Evolutionary conservation across 176 grass and related monocot genomes (phyloP), one percentile per base, ranked within the genome.

Genomic region (Lolium multiflorum): DNA sequence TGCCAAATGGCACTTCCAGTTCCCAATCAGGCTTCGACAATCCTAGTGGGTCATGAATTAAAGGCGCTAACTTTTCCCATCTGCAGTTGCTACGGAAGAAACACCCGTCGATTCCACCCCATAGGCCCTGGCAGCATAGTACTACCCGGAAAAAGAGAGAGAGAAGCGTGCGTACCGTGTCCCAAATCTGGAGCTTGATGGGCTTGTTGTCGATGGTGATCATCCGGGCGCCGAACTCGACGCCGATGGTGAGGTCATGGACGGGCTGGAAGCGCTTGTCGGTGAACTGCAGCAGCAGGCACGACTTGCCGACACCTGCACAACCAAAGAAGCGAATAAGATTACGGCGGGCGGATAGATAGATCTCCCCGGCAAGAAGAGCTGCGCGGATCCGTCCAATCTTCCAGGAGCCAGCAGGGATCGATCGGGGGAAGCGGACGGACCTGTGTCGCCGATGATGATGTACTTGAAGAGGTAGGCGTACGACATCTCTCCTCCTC

Each of bases 401-500:
- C 68, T 47, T 9, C 7, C 11, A 6, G 48, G 54, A 31, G 4
- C 61, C 25, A 22, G 5, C 21, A 0, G 15, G 17, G 72, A 16
- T 24, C n/a, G 13, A 52, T 18, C 6, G 17, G 51, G 6, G 54
- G 11, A 9, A 17, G 87, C 4, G 49, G 2, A 74, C 4, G 24
- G 1, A 43, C 96, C 96, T 86, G 96, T 98, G 74, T 98, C 93
- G 60, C 96, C 92, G 93, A 98, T 98, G 90, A 98, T 94, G 91
- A 98, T 98, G 82, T 98, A 98, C 77, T 98, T 98, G 93, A 98
- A 98, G 83, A 96, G 90, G 83, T 98, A 98, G 66, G 93, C 96
- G 88, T 96, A 98, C 84, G 93, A 98, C 96, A 98, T 96, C 61
- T 76, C 61, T 20, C 2, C 71, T 5, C 9, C 75, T 4, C 12